Base-by-base conservation (phyloP, 352 stramenopile genomes). In the Thalassiosira exigua region DNA sequence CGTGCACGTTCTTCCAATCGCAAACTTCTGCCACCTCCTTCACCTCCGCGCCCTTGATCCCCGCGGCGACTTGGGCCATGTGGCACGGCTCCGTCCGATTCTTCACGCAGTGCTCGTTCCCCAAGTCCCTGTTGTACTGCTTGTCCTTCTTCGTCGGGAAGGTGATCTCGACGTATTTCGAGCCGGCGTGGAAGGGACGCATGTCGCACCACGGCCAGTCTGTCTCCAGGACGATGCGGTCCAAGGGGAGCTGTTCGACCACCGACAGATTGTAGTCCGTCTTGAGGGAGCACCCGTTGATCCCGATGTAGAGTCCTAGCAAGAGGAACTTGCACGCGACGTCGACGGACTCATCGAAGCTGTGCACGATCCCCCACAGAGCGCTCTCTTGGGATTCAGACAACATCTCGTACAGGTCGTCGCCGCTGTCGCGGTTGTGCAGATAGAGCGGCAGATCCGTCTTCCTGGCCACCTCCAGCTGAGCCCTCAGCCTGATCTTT, bases 161-260 rank as follows among this genome's bases (percentile, higher is more conserved):
- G 3, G 77, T 89, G 3, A 95, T 98, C 71, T 95, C 82, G 14
- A 99, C 89, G 60, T 96, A 93, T 9, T 74, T 4, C 57, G 94
- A 95, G 1, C 96, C 93, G 41, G 96, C 96, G 84, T 99, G 96
- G 0, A 96, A 98, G 7, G 91, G 82, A 36, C 96, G 94, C 56
- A 99, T 97, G 75, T 98, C 96, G 81, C 96, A 98, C 95, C 96
- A 98, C 22, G 97, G 97, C 57, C 95, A 95, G 83, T 99, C 97
- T 7, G 96, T 98, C 78, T 98, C 97, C 57, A 98, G 90, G 87
- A 99, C 95, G 22, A 99, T 79, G 21, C 80, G 88, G 30, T 98
- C 86, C 0, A 96, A 79, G 14, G 96, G 96, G 54, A 99, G 94
- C n/a, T 91, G 78, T 52, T 94, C 92, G 5, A 98, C 91, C 17